Evolutionary conservation across 164 flowering plant species (phyloP).

Genomic region (Sedum album): DNA sequence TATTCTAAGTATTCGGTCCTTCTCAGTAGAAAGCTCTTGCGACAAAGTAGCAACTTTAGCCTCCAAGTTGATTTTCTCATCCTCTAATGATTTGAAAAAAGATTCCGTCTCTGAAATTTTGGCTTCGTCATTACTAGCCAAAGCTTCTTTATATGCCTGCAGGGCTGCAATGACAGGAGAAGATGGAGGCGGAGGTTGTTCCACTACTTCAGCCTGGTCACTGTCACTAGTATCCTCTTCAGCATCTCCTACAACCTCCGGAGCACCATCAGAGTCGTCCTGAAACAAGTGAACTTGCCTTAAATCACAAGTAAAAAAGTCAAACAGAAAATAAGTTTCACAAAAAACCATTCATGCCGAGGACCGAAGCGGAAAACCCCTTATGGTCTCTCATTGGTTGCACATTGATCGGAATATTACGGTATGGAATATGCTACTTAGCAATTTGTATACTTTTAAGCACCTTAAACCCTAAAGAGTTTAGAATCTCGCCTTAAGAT

Average conservation of each 20-base stretch:
- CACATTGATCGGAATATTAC: too few species aligned
- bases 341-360: too few species aligned
- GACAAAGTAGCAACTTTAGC: slow-evolving; percentile 41
- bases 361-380: too few species aligned
- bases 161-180: slow-evolving; percentile 39
- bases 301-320: not conserved
- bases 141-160: slow-evolving; percentile 69
- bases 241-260: slow-evolving; percentile 26
- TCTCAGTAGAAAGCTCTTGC: slow-evolving; percentile 57
- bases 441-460: too few species aligned
- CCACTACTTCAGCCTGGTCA: slow-evolving; percentile 34
- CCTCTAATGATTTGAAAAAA: slow-evolving; percentile 50
- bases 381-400: too few species aligned
- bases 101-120: slow-evolving; percentile 55
- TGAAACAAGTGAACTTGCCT: slow-evolving; percentile 15
- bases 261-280: slow-evolving; percentile 45
- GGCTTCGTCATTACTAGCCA: slow-evolving; percentile 47
- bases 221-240: slow-evolving; percentile 32
- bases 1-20: slow-evolving; percentile 60
- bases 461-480: too few species aligned
- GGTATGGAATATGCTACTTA: too few species aligned
- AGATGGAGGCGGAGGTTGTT: slow-evolving; percentile 18
- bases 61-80: slow-evolving; percentile 55
- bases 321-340: not conserved
- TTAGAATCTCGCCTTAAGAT: too few species aligned